These are phyloP conservation scores for Nemania abortiva DNA, from an alignment of 2,329 filamentous ascomycete genomes.

Conservation along the genomic window DNA sequence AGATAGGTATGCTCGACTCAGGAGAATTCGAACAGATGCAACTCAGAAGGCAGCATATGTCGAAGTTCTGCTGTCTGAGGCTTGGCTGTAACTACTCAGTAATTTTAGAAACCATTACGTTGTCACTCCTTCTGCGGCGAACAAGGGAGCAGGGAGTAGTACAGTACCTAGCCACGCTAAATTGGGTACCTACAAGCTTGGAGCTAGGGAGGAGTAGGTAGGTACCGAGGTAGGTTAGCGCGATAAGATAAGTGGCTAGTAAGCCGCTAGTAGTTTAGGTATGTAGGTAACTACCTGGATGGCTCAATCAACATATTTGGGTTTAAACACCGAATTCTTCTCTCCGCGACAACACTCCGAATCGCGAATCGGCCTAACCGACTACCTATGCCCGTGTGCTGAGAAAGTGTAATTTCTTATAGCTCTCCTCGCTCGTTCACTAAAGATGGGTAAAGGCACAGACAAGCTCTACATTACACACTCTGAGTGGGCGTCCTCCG, in stretches of 20 bases:
- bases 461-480: slow-evolving; percentile 85
- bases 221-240: too few species aligned
- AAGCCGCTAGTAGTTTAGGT: too few species aligned
- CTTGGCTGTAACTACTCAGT: slow-evolving; percentile 21
- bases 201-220: not conserved
- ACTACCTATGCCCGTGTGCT: too few species aligned
- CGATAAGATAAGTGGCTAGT: too few species aligned
- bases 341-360: too few species aligned
- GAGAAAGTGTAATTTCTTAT: not conserved
- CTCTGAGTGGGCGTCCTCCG: slow-evolving; percentile 94
- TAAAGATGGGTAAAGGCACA: slow-evolving; percentile 64
- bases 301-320: too few species aligned
- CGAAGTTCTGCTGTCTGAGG: not conserved
- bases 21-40: slow-evolving; percentile 7
- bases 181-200: not conserved
- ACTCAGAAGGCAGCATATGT: slow-evolving; percentile 14
- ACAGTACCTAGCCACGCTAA: not conserved
- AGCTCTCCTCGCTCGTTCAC: not conserved
- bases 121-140: slow-evolving; percentile 7
- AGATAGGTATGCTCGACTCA: slow-evolving; percentile 8
- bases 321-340: too few species aligned
- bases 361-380: too few species aligned
- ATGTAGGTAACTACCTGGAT: too few species aligned
- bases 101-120: slow-evolving; percentile 36
- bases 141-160: not conserved